Evolutionary conservation across 2,329 filamentous ascomycete species (phyloP), one percentile per base, ranked within the genome.

Genomic region (Verticillium longisporum): DNA sequence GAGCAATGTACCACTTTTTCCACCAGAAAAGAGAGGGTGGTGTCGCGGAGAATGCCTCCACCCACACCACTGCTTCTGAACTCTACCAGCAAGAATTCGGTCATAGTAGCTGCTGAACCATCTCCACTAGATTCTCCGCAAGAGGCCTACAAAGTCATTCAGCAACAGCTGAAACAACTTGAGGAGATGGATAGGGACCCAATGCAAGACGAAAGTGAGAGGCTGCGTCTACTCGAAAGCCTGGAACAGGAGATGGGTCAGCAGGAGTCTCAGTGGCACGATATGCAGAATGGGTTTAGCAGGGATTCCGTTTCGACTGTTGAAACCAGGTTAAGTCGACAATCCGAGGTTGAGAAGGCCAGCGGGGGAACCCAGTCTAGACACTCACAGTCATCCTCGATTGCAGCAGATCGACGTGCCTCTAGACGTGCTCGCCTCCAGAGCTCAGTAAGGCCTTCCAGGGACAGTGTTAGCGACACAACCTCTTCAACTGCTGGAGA

Each of bases 171-270:
- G 21, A 74, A 72, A 62, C 78, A 77, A 41, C 72, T 84, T 9
- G 82, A 84, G 21, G 68, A 77, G 58, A 68, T 75, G 4, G 72
- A 71, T 36, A 66, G 68, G 37, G 73, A 73, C 14, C 71, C 71
- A 1, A 69, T 68, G 7, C 74, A 74, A 59, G 78, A 72, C 63
- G 72, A 78, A 33, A 72, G 74, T 14, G 75, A 75, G 60, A 75
- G 78, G 33, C 72, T 82, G 61, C 77, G 75, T 37, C 75, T 87
- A 3, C 73, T 89, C 1, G 80, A 83, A 36, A 81, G 85, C 62
- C 73, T 89, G 1, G 86, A 89, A 68, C 76, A 75, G 63, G 86
- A 89, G 70, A 84, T 88, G 79, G 83, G 80, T 0, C 71, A 78
- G 64, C 82, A 88, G 68, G 83, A 86, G 68, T 77, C 77, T 60